phyloP scores from a whole-genome alignment of 176 grass and related monocot species.

The Aegilops longissima region DNA sequence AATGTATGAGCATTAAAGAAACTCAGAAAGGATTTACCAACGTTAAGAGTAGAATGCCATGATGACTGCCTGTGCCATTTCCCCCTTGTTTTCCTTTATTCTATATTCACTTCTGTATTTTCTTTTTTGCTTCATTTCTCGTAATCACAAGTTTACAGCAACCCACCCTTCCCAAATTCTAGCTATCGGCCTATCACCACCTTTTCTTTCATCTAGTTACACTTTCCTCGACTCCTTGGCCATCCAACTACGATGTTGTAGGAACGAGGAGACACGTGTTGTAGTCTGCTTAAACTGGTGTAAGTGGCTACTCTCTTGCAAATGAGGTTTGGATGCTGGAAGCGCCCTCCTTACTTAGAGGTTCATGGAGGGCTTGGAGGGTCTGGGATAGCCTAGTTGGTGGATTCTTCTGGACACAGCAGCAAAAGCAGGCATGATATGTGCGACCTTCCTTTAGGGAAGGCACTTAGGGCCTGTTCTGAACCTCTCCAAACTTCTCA shows the following conservation, averaged over 20 bases:
- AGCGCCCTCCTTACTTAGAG: neutral
- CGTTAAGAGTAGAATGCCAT: neutral
- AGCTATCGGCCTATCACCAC: neutral
- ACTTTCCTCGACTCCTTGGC: neutral
- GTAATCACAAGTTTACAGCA: neutral
- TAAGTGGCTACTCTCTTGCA: neutral
- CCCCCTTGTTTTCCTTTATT: neutral
- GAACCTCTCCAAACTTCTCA: no score
- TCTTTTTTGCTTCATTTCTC: neutral
- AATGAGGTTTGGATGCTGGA: neutral
- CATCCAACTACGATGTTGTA: neutral
- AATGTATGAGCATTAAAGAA: neutral
- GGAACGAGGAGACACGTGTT: neutral
- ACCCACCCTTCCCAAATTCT: constrained; percentile 12
- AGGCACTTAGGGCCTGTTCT: neutral
- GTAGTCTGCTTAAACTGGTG: neutral
- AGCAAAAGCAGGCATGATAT: neutral
- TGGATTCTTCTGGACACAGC: neutral
- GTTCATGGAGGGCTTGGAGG: neutral
- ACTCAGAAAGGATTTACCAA: neutral
- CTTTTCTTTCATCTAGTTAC: neutral
- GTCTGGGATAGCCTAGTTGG: neutral
- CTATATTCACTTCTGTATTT: neutral
- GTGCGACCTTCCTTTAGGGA: neutral
- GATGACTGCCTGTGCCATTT: neutral